Conservation (phyloP, 345 rosid species). For the Psidium guajava region DNA sequence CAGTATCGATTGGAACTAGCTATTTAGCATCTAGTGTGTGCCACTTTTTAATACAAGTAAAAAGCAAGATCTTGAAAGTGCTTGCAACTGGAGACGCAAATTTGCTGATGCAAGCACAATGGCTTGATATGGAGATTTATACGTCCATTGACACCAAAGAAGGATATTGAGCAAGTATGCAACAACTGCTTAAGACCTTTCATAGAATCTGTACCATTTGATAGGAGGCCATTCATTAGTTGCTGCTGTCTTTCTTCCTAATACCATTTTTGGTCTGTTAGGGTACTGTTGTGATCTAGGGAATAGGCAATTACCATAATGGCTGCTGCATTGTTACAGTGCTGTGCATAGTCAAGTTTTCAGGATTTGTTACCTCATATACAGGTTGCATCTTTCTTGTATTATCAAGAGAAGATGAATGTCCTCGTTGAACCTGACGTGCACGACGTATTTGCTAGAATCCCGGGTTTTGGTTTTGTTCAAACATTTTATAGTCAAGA, state of each 20-base stretch:
- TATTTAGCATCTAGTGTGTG: background rate
- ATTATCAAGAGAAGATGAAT: conserved; percentile 92
- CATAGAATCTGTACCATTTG: background rate
- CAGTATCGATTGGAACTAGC: background rate
- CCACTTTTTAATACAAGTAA: background rate
- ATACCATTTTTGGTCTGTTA: background rate
- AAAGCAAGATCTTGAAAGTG: background rate
- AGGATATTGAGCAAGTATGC: background rate
- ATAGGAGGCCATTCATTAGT: background rate
- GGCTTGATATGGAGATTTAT: background rate
- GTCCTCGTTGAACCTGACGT: conserved; percentile 96
- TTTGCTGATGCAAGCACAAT: background rate
- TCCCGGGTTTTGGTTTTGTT: conserved; percentile 95
- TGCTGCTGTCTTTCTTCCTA: background rate
- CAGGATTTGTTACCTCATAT: background rate
- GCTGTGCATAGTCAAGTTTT: background rate
- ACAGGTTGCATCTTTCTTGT: conserved; percentile 86
- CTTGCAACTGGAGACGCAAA: background rate
- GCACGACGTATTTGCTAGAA: conserved; percentile 93
- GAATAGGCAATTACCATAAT: background rate
- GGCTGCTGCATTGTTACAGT: background rate
- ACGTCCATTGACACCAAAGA: background rate
- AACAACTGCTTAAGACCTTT: background rate
- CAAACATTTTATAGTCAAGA: conserved; percentile 98
- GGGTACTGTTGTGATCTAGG: background rate